Conservation (phyloP, 805 yeast species). For the Metschnikowia chrysomelidarum region DNA sequence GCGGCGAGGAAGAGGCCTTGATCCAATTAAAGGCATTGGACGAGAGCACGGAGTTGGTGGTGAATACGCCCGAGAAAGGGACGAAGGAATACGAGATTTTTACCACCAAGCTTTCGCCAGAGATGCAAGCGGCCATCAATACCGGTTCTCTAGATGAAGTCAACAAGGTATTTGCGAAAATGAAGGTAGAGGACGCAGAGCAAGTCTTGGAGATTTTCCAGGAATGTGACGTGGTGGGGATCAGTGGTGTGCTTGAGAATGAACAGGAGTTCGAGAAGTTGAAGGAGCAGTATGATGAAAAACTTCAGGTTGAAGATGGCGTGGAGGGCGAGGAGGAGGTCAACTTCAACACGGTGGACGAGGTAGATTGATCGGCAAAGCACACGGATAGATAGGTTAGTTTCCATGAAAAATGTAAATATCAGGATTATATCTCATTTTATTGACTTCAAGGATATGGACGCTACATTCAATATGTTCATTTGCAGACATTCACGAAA, state of each 20-base stretch:
- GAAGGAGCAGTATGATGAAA: slow-evolving; percentile 46
- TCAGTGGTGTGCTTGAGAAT: slow-evolving; percentile 72
- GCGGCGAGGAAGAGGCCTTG: slow-evolving; percentile 59
- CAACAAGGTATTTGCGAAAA: slow-evolving; percentile 73
- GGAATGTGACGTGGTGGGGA: slow-evolving; percentile 79
- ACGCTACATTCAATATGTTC: too few species aligned
- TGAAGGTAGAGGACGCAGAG: slow-evolving; percentile 80
- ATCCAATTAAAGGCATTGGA: slow-evolving; percentile 89
- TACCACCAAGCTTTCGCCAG: slow-evolving; percentile 48
- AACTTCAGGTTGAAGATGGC: slow-evolving; percentile 15
- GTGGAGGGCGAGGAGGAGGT: slow-evolving; percentile 1
- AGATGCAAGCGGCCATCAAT: slow-evolving; percentile 73
- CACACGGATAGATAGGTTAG: too few species aligned
- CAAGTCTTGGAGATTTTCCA: slow-evolving; percentile 67
- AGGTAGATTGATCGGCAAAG: slow-evolving; percentile 11
- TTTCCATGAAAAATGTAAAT: too few species aligned
- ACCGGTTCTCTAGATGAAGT: slow-evolving; percentile 73
- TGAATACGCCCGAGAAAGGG: slow-evolving; percentile 62
- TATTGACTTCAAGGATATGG: too few species aligned
- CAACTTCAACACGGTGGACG: slow-evolving; percentile 11
- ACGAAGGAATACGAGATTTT: slow-evolving; percentile 58
- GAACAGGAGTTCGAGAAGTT: slow-evolving; percentile 63
- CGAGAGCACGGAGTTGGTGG: slow-evolving; percentile 71
- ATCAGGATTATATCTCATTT: too few species aligned
- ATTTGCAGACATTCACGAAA: too few species aligned